Evolutionary conservation across 345 rosid species (phyloP).

Genomic region (thale cress (Arabidopsis thaliana)): DNA sequence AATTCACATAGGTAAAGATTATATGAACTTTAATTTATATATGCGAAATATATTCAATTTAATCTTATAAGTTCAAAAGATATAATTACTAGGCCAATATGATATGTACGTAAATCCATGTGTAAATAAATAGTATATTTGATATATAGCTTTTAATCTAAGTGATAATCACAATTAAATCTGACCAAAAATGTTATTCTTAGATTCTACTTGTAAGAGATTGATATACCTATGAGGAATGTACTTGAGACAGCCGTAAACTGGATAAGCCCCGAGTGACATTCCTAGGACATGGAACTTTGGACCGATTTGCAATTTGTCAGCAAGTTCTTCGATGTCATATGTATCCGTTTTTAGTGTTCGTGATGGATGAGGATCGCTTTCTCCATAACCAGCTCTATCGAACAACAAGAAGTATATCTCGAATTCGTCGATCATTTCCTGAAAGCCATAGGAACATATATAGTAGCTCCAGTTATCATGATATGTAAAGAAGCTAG

Average conservation of each 20-base stretch:
- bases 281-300: constrained; percentile 74
- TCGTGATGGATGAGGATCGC: constrained; percentile 74
- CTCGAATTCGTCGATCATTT: constrained; percentile 61
- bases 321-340: constrained; percentile 82
- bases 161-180: neutral
- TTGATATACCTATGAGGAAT: constrained; percentile 65
- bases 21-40: neutral
- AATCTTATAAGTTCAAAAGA: neutral
- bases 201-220: neutral
- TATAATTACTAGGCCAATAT: neutral
- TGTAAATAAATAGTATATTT: neutral
- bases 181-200: neutral
- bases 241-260: constrained; percentile 74
- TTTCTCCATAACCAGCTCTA: constrained; percentile 93
- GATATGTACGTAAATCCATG: neutral
- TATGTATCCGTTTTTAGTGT: constrained; percentile 75
- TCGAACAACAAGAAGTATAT: constrained; percentile 71
- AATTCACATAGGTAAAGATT: neutral
- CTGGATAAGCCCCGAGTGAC: constrained; percentile 78
- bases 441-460: constrained; percentile 46
- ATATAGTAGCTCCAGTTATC: neutral
- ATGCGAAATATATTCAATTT: neutral
- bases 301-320: constrained; percentile 71
- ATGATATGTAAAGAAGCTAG: neutral
- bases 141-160: neutral